Percentiles rank a stretch among this genome's conserved stretches.
Conservation (phyloP, 305 asterid species). For the Ajuga reptans region DNA sequence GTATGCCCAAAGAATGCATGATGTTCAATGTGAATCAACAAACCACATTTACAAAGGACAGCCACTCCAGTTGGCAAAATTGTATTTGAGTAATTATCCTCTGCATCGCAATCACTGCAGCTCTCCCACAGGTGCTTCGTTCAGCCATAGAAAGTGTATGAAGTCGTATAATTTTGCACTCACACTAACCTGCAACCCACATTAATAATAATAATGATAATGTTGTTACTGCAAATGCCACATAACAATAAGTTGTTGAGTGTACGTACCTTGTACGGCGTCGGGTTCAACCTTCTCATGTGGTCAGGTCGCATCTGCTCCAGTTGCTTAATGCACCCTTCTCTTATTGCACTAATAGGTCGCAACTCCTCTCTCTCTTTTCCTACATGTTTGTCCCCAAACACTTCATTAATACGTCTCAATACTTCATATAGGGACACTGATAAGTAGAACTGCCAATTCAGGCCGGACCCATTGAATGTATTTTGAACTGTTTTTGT, state of each 20-base stretch:
- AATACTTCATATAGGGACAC: no score
- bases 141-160: slow-evolving; percentile 92
- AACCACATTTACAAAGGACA: neutral
- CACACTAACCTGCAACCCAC: slow-evolving; percentile 65
- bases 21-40: no score
- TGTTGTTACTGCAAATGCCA: neutral
- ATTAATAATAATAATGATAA: neutral
- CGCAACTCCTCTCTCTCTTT: slow-evolving; percentile 62
- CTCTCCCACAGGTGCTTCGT: slow-evolving; percentile 95
- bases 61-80: neutral
- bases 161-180: slow-evolving; percentile 83
- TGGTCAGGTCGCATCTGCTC: slow-evolving; percentile 86
- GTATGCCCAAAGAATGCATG: no score
- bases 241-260: no score
- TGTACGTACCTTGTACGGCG: slow-evolving; percentile 79
- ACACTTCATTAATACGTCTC: neutral
- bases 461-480: no score
- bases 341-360: slow-evolving; percentile 51
- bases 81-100: neutral
- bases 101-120: slow-evolving; percentile 36
- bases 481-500: no score
- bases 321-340: slow-evolving; percentile 66
- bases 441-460: no score
- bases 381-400: slow-evolving; percentile 30
- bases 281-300: slow-evolving; percentile 96